These are phyloP conservation scores for Colletotrichum eleusines DNA, from an alignment of 2,329 filamentous ascomycete genomes.

Conservation along the genomic window DNA sequence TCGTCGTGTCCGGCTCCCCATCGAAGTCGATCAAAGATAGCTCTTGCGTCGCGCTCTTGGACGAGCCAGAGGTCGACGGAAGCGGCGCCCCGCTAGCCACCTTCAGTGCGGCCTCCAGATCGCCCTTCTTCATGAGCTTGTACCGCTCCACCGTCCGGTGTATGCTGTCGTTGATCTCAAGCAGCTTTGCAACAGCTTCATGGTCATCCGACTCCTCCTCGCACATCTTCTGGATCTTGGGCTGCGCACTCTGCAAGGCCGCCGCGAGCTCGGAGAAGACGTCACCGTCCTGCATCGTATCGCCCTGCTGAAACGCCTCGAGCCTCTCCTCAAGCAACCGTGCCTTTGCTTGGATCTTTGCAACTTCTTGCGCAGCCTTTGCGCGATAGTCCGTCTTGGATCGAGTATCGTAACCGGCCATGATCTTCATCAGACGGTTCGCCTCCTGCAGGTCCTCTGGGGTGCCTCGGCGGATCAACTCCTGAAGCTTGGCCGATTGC, in stretches of 20 bases:
- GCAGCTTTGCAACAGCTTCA: constrained; percentile 92
- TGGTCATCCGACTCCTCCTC: constrained; percentile 98
- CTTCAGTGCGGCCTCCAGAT: constrained; percentile 84
- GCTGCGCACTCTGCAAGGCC: constrained; percentile 91
- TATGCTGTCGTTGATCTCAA: constrained; percentile 99
- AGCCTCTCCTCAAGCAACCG: constrained; percentile 92
- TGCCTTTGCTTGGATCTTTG: constrained; percentile 96
- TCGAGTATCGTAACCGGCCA: constrained; percentile 96
- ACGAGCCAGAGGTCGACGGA: constrained; percentile 48
- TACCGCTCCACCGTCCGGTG: constrained; percentile 96
- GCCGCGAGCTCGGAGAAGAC: constrained; percentile 88
- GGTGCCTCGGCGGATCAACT: constrained; percentile 90
- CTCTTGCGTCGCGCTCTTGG: constrained; percentile 76
- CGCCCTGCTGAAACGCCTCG: constrained; percentile 84
- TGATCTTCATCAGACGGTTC: constrained; percentile 98
- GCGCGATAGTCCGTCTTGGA: constrained; percentile 98
- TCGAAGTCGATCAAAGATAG: constrained; percentile 95
- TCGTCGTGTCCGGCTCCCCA: constrained; percentile 67
- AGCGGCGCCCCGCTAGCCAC: constrained; percentile 82
- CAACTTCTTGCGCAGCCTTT: constrained; percentile 95
- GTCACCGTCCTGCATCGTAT: constrained; percentile 77
- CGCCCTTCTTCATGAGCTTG: constrained; percentile 95
- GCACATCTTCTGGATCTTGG: constrained; percentile 99
- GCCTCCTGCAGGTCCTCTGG: constrained; percentile 96
- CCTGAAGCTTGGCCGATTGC: constrained; percentile 97